Base-by-base conservation (phyloP, 2,329 filamentous ascomycete species). In the Penicillium sp. region DNA sequence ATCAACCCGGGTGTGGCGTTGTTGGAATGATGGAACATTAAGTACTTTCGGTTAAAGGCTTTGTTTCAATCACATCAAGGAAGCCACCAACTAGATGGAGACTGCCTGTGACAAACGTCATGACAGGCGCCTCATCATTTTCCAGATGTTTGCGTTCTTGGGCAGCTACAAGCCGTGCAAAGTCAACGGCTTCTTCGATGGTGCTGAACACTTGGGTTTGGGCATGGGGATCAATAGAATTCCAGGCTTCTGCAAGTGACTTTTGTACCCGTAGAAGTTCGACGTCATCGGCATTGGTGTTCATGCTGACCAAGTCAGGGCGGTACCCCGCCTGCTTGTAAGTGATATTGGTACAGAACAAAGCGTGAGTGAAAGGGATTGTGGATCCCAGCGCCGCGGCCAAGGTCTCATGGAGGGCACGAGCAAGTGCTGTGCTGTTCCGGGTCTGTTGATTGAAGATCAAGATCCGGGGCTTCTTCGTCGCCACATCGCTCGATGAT, bases 361-460 rank as follows among this genome's bases (percentile, higher is more conserved):
- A 72, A 8, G 83, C 88, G 45, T 86, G 77, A 2, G 78, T 77
- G 61, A 96, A 94, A 0, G 75, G 65, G 25, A 63, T 63, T 32
- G 54, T 56, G 27, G 66, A 54, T 43, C 64, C 33, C 38, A 73
- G 33, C 41, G 68, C 57, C 39, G 67, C 46, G 31, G 63, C 57
- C 36, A 86, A 69, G 2, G 78, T 79, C 7, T 71, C 60, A 40
- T 88, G 73, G 2, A 95, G 70, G 0, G 75, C 75, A 20, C 67
- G 68, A 2, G 91, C 77, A 1, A 94, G 74, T 11, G 77, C 71
- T 3, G 72, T 68, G 4, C 86, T 86, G 57, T 95, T 83, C 20
- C 89, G 80, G 7, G 87, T 88, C 59, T 95, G 88, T 65, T 96
- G 91, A 65, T 96, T 96, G 74, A 97, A 97, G 33, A 97, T 76